These are phyloP conservation scores for Paramecium octaurelia DNA, from an alignment of 73 alveolate species.

Conservation along the genomic window DNA sequence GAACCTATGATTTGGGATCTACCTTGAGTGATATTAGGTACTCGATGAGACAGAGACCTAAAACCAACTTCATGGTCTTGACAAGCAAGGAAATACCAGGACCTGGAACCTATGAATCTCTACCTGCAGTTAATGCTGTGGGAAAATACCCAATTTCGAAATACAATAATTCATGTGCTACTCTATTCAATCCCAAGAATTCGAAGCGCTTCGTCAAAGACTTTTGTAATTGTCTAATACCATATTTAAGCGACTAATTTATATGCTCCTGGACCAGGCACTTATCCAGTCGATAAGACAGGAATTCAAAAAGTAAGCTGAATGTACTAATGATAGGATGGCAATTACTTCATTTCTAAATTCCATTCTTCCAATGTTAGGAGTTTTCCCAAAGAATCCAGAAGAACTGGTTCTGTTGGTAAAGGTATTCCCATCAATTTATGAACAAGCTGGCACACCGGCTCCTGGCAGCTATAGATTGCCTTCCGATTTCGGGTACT, in stretches of 20 bases:
- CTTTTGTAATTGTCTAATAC: background rate
- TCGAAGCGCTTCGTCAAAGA: constrained; percentile 62
- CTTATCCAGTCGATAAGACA: constrained; percentile 54
- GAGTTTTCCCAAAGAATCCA: constrained; percentile 31
- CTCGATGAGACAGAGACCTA: constrained; percentile 45
- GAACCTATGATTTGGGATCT: constrained; percentile 40
- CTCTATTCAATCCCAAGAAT: constrained; percentile 65
- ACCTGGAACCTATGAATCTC: constrained; percentile 75
- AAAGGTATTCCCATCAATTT: background rate
- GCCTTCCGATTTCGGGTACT: constrained; percentile 79
- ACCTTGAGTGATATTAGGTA: constrained; percentile 32
- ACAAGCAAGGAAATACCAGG: constrained; percentile 66
- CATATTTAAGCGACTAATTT: background rate
- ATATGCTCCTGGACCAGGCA: constrained; percentile 74
- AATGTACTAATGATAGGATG: background rate
- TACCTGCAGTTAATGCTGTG: constrained; percentile 63
- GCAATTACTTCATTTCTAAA: constrained; percentile 67
- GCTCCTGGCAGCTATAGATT: constrained; percentile 85
- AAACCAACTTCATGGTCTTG: background rate
- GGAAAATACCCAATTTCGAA: constrained; percentile 70
- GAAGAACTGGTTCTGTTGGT: constrained; percentile 44
- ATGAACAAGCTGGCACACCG: constrained; percentile 56
- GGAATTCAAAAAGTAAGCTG: constrained; percentile 26
- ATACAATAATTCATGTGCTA: constrained; percentile 64
- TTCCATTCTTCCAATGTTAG: constrained; percentile 69